Evolutionary conservation across 805 yeast species (phyloP).

Genomic region (Monosporozyma solicola): DNA sequence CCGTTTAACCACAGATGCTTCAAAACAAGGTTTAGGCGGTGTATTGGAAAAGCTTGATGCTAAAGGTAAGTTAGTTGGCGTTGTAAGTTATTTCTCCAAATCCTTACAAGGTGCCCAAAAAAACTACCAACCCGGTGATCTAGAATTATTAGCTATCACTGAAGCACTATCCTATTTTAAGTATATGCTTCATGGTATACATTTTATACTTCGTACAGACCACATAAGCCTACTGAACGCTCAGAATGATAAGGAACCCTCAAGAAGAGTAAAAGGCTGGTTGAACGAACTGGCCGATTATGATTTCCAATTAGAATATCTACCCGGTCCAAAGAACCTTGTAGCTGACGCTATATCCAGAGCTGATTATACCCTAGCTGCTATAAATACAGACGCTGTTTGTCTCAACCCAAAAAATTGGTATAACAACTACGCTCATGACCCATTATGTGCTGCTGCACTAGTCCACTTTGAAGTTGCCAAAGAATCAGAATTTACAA

Average conservation of each 20-base stretch:
- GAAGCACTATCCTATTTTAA: conserved; percentile 9
- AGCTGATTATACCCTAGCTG: neutral
- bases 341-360: conserved; percentile 13
- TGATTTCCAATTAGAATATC: conserved; percentile 9
- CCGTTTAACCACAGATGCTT: no score
- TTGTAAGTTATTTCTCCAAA: no score
- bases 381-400: neutral
- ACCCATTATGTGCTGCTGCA: no score
- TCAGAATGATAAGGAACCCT: conserved; percentile 8
- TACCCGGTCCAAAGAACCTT: conserved; percentile 6
- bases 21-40: no score
- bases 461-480: conserved; percentile 2
- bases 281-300: conserved; percentile 6
- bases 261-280: conserved; percentile 5
- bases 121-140: conserved; percentile 9
- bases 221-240: conserved; percentile 6
- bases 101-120: conserved; percentile 25
- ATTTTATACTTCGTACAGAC: conserved; percentile 6
- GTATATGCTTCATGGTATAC: conserved; percentile 6
- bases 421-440: no score
- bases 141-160: conserved; percentile 9
- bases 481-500: neutral
- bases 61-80: no score
- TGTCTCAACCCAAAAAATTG: no score
- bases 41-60: no score